These are phyloP conservation scores for Vanrija pseudolonga DNA, from an alignment of 1,284 basidiomycete genomes.

Conservation along the genomic window DNA sequence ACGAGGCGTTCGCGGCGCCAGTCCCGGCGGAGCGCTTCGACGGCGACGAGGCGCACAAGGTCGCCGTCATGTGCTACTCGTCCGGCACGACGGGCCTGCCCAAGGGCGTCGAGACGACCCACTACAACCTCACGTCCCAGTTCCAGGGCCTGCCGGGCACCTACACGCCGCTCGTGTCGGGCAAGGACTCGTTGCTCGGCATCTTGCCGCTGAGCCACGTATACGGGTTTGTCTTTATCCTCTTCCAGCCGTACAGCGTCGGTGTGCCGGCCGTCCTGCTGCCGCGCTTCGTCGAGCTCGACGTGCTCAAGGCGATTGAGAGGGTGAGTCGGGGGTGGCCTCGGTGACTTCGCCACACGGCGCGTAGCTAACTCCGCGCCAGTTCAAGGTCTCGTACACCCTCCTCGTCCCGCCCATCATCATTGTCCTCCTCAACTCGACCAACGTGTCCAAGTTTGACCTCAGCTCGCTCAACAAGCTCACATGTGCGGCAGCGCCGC, in stretches of 20 bases:
- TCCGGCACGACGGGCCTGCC: conserved; percentile 57
- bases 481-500: conserved; percentile 76
- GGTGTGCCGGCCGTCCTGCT: conserved; percentile 65
- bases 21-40: neutral
- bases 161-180: neutral
- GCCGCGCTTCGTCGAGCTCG: conserved; percentile 57
- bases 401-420: conserved; percentile 82
- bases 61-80: conserved; percentile 57
- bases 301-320: conserved; percentile 66
- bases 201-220: conserved; percentile 15
- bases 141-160: neutral
- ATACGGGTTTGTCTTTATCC: conserved; percentile 33
- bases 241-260: conserved; percentile 60
- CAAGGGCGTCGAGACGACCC: conserved; percentile 56
- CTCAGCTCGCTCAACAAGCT: conserved; percentile 60
- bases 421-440: conserved; percentile 53
- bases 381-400: conserved; percentile 60
- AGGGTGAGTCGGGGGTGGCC: conserved; percentile 18
- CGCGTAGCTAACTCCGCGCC: conserved; percentile 50
- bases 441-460: conserved; percentile 65
- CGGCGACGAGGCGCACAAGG: neutral
- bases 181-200: conserved; percentile 5
- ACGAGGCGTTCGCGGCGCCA: conserved; percentile 43
- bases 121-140: conserved; percentile 58
- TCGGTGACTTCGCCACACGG: too few species aligned